phyloP scores from a whole-genome alignment of 2,329 filamentous ascomycete species.

The Aspergillus novofumigatus region DNA sequence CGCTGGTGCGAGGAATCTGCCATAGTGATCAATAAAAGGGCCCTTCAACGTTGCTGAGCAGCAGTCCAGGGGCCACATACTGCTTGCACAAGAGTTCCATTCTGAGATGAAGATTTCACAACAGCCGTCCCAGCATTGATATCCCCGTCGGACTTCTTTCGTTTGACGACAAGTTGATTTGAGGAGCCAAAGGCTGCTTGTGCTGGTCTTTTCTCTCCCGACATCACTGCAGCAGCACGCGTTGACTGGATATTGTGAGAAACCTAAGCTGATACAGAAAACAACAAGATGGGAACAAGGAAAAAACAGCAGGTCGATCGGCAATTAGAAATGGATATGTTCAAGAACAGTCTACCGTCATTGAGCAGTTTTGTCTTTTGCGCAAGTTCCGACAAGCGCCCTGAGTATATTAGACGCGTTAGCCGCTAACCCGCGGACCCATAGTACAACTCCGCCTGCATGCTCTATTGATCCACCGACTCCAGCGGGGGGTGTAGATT shows the following conservation, averaged over 20 bases:
- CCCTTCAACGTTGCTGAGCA: background rate
- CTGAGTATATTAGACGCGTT: conserved; percentile 16
- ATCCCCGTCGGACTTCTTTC: conserved; percentile 69
- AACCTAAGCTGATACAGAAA: background rate
- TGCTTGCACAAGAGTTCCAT: conserved; percentile 62
- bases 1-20: conserved; percentile 74
- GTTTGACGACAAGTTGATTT: conserved; percentile 76
- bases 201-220: conserved; percentile 87
- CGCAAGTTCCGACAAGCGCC: conserved; percentile 5
- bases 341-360: background rate
- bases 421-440: conserved; percentile 17
- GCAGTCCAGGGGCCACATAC: conserved; percentile 45
- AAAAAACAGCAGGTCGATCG: background rate
- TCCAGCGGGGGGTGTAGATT: conserved; percentile 17
- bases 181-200: conserved; percentile 73
- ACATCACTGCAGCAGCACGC: conserved; percentile 54
- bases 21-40: conserved; percentile 12
- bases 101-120: conserved; percentile 52
- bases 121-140: conserved; percentile 54
- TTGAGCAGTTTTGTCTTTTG: background rate
- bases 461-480: conserved; percentile 13
- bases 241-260: conserved; percentile 1
- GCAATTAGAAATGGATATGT: background rate
- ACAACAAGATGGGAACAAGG: background rate
- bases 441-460: conserved; percentile 9